Conservation (phyloP, 2,329 filamentous ascomycete genomes). For the Arthrocladium fulminans region DNA sequence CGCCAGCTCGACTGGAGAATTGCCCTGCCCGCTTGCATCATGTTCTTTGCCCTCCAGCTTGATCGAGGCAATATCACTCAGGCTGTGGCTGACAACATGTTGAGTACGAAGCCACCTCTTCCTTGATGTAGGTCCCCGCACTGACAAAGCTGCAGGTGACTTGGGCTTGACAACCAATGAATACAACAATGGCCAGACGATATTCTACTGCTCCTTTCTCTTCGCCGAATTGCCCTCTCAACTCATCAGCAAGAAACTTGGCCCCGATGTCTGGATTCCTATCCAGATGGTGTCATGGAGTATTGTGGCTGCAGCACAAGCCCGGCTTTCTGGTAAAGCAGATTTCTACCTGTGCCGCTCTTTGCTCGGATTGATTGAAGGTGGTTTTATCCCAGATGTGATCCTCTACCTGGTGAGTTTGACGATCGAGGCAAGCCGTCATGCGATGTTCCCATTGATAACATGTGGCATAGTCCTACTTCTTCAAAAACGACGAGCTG, state of each 20-base stretch:
- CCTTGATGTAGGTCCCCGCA: no score
- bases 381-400: constrained; percentile 37
- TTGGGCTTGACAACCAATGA: constrained; percentile 27
- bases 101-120: no score
- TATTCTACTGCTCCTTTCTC: constrained; percentile 47
- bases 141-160: no score
- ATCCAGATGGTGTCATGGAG: constrained; percentile 39
- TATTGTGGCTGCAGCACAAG: constrained; percentile 33
- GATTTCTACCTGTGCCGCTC: constrained; percentile 33
- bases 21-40: constrained; percentile 35
- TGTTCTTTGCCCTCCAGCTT: constrained; percentile 53
- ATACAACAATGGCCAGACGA: constrained; percentile 39
- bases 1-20: constrained; percentile 32
- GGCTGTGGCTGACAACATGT: constrained; percentile 50
- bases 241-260: constrained; percentile 46
- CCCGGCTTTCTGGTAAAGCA: constrained; percentile 36
- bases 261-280: constrained; percentile 48
- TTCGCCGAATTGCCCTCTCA: constrained; percentile 49
- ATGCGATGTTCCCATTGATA: background rate
- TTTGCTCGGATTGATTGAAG: constrained; percentile 39
- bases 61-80: constrained; percentile 51
- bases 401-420: constrained; percentile 20
- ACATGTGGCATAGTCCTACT: constrained; percentile 41
- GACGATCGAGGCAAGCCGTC: no score
- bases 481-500: constrained; percentile 49